Evolutionary conservation across 2,329 filamentous ascomycete species (phyloP).

Genomic region (Pseudogymnoascus sp.): DNA sequence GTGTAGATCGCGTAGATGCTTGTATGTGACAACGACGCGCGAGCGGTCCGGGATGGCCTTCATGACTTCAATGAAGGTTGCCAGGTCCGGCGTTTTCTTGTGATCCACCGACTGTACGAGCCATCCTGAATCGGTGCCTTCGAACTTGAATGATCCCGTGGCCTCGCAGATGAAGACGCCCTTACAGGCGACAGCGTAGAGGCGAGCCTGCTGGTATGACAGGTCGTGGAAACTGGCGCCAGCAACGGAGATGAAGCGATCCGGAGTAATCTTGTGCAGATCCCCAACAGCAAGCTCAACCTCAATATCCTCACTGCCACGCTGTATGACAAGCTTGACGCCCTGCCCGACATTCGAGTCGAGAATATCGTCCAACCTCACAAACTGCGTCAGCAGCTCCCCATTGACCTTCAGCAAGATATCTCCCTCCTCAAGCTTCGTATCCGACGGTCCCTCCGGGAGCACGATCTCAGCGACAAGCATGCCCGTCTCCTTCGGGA

Average conservation of each 20-base stretch:
- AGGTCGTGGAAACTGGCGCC: constrained; percentile 92
- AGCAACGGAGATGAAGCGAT: constrained; percentile 88
- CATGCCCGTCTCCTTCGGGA: constrained; percentile 93
- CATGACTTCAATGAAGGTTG: constrained; percentile 86
- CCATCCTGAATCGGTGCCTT: constrained; percentile 86
- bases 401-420: constrained; percentile 89
- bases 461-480: constrained; percentile 92
- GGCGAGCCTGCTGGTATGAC: constrained; percentile 93
- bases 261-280: constrained; percentile 88
- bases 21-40: constrained; percentile 88
- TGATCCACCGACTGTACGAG: constrained; percentile 88
- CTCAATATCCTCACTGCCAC: constrained; percentile 79
- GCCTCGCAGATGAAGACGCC: constrained; percentile 95
- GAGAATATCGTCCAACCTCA: constrained; percentile 81
- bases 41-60: constrained; percentile 73
- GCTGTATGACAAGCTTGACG: constrained; percentile 76
- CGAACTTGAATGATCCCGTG: constrained; percentile 88
- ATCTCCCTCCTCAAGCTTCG: constrained; percentile 87
- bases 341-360: constrained; percentile 75
- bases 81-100: constrained; percentile 77
- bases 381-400: constrained; percentile 86
- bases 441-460: constrained; percentile 78
- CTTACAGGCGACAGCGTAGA: constrained; percentile 85
- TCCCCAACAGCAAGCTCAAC: constrained; percentile 80
- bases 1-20: constrained; percentile 89